Percentiles rank a stretch among this genome's conserved stretches.
Evolutionary conservation across 352 stramenopile genomes (phyloP).

Genomic region (Aphanomyces stellatus): DNA sequence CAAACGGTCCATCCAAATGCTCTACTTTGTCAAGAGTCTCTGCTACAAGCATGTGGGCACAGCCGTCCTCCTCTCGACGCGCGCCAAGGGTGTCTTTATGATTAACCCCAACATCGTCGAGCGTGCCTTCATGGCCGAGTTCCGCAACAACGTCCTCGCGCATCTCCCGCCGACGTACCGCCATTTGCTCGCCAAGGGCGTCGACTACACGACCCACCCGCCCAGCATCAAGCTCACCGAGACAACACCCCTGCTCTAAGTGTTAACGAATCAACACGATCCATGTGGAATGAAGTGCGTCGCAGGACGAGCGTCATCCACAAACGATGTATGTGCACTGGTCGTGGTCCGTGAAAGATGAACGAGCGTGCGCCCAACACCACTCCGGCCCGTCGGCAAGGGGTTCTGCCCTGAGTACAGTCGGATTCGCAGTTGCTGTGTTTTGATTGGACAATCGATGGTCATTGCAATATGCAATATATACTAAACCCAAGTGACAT

Average conservation of each 20-base stretch:
- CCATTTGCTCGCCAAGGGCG: constrained; percentile 14
- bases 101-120: constrained; percentile 29
- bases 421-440: not conserved
- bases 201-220: constrained; percentile 7
- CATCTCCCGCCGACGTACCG: constrained; percentile 9
- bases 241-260: constrained; percentile 5
- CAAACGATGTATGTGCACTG: too few species aligned
- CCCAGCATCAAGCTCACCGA: not conserved
- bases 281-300: too few species aligned
- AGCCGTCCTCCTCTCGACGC: constrained; percentile 22
- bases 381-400: not conserved
- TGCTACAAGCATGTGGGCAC: constrained; percentile 27
- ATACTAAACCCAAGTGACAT: not conserved
- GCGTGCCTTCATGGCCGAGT: constrained; percentile 22
- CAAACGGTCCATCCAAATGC: constrained; percentile 12
- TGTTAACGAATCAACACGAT: too few species aligned
- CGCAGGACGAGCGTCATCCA: too few species aligned
- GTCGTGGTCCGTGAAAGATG: too few species aligned
- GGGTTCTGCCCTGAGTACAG: not conserved
- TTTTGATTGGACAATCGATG: not conserved
- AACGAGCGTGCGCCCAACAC: too few species aligned
- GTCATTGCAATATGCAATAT: too few species aligned
- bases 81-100: constrained; percentile 23
- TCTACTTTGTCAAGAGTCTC: constrained; percentile 5
- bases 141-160: constrained; percentile 12